Base-by-base conservation (phyloP, 164 flowering plant species). In the Cinnamomum chago region DNA sequence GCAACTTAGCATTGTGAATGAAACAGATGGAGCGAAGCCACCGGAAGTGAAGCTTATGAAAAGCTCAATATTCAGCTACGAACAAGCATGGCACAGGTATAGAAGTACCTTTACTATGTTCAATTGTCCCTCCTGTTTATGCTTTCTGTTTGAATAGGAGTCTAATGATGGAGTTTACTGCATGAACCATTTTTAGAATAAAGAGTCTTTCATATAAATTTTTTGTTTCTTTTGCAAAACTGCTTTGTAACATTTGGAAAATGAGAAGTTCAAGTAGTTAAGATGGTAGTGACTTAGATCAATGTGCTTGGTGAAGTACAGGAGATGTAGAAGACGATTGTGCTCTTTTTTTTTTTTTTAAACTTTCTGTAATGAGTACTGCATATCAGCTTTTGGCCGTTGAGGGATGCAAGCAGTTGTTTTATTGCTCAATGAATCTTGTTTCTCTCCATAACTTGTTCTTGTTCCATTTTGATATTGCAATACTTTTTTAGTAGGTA, bases 21-120 rank as follows among this genome's bases (percentile, higher is more conserved):
- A 58, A 79, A 81, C 88, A 95, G 99, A 91, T 84, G 92, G 85
- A 52, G 77, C 75, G 73, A 86, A 87, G 74, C 83, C 82, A 65
- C 87, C 89, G 60, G 71, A 81, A 11, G 92, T 96, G 78, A 94
- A 94, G 87, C 88, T 91, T 58, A 83, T 96, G 67, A 96, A 90
- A 82, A 96, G 98, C 84, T 91, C 98, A 78, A 77, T 91, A 75
- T 96, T 96, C 87, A 91, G 97, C 84, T 92, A 93, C 78, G 99
- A 96, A 82, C 99, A 96, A 85, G 99, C 99, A 70, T 96, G 98
- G 99, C 99, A 94, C 84, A 93, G 99, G 99, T 95, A 78, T 30
- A 17, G n/a, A 55, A 55, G 5, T 14, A 5, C 60, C 7, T 17
- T 15, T 20, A 55, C 10, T 3, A 9, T 67, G 28, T 67, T 67